Evolutionary conservation across 176 grass and related monocot genomes (phyloP).

Genomic region (Elymus sibiricus): DNA sequence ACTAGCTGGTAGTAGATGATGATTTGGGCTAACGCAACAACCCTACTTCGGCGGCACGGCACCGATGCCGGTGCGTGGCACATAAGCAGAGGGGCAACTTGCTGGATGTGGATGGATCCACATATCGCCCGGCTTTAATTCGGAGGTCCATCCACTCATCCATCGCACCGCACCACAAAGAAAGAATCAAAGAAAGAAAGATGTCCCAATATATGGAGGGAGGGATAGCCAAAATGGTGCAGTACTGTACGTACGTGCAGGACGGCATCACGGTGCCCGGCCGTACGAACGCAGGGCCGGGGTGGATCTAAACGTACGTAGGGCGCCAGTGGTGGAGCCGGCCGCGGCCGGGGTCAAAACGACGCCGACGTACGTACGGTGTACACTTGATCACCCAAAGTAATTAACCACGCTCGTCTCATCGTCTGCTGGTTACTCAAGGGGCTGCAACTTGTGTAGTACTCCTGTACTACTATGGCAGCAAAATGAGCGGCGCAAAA

Average conservation of each 20-base stretch:
- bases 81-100: not conserved
- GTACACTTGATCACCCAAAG: too few species aligned
- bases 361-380: too few species aligned
- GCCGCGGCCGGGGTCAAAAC: not conserved
- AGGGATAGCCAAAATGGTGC: not conserved
- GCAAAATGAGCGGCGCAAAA: not conserved
- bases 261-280: not conserved
- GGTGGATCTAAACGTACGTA: too few species aligned
- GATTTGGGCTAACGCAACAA: not conserved
- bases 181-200: too few species aligned
- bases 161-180: not conserved
- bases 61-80: slow-evolving; percentile 5
- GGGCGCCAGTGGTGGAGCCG: too few species aligned
- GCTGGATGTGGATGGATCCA: not conserved
- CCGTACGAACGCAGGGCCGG: not conserved
- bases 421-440: too few species aligned
- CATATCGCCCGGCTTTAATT: too few species aligned
- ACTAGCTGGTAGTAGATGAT: not conserved
- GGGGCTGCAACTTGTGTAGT: too few species aligned
- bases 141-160: not conserved
- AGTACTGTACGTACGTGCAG: too few species aligned
- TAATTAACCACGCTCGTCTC: too few species aligned
- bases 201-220: not conserved
- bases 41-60: slow-evolving; percentile 11
- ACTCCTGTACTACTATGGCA: not conserved